These are phyloP conservation scores for sorghum (Sorghum bicolor) DNA, from an alignment of 176 grass and related monocot genomes.

Conservation along the genomic window DNA sequence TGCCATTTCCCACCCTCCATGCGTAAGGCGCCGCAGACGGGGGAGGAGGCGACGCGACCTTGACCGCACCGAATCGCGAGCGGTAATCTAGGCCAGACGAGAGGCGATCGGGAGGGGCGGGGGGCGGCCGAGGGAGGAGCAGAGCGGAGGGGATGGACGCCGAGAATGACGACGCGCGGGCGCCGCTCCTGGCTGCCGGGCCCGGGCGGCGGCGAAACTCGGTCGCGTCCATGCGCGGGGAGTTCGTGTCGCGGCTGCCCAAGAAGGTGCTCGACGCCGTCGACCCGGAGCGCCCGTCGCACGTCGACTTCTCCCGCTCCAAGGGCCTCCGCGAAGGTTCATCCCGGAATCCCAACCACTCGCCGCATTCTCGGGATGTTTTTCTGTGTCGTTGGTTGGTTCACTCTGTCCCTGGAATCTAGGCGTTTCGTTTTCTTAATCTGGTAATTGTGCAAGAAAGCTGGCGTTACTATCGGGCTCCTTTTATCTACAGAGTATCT, in stretches of 20 bases:
- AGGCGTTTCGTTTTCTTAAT: not conserved
- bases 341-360: not conserved
- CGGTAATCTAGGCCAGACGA: not conserved
- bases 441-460: not conserved
- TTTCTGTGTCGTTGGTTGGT: not conserved
- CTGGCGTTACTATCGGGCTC: not conserved
- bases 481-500: not conserved
- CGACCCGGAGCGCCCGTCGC: constrained; percentile 60
- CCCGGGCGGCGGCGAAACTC: constrained; percentile 54
- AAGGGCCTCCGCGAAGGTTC: constrained; percentile 64
- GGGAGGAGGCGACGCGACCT: too few relatives aligned
- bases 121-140: not conserved
- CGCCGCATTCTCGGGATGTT: not conserved
- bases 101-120: not conserved
- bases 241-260: constrained; percentile 75
- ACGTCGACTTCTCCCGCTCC: constrained; percentile 70
- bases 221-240: constrained; percentile 57
- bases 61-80: not conserved
- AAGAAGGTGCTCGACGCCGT: constrained; percentile 71
- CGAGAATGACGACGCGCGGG: constrained; percentile 39
- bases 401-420: not conserved
- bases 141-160: constrained; percentile 15
- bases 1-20: not conserved
- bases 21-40: not conserved
- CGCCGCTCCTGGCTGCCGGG: constrained; percentile 42